Percentiles rank a stretch among this genome's conserved stretches.
Conservation (phyloP, 1,284 basidiomycete genomes). For the Lignosus rhinocerotis region DNA sequence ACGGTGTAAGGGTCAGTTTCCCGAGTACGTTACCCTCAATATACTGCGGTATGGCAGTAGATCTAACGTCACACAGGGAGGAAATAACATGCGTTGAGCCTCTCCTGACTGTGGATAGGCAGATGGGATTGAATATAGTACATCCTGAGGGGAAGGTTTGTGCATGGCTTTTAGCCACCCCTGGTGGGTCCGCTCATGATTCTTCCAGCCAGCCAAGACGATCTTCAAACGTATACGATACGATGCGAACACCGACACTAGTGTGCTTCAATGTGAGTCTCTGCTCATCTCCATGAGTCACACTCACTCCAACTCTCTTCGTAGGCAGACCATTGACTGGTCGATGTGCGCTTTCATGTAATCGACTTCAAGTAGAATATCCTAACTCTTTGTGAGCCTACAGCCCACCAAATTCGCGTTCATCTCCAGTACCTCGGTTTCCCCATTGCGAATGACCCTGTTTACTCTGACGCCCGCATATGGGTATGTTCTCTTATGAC, state of each 20-base stretch:
- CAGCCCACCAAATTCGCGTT: conserved; percentile 94
- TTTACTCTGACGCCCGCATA: conserved; percentile 79
- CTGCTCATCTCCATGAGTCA: background rate
- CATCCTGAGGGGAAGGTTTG: conserved; percentile 89
- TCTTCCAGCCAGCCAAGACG: conserved; percentile 78
- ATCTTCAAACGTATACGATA: conserved; percentile 88
- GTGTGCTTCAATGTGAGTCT: conserved; percentile 81
- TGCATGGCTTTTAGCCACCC: no score
- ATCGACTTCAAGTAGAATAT: background rate
- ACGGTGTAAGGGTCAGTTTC: conserved; percentile 81
- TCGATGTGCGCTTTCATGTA: conserved; percentile 61
- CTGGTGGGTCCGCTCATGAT: background rate
- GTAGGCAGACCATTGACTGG: conserved; percentile 84
- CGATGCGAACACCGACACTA: conserved; percentile 80
- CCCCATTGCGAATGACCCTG: conserved; percentile 91
- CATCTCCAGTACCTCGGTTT: conserved; percentile 95
- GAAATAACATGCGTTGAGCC: conserved; percentile 86
- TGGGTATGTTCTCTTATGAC: conserved; percentile 55
- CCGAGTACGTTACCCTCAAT: conserved; percentile 53
- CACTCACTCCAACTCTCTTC: background rate
- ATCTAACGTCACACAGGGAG: conserved; percentile 45
- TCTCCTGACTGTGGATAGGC: conserved; percentile 89
- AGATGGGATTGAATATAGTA: conserved; percentile 94
- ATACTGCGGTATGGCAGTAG: background rate
- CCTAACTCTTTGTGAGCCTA: conserved; percentile 2